Base-by-base conservation (phyloP, 257 asterid species). In the Ehretia macrophylla region DNA sequence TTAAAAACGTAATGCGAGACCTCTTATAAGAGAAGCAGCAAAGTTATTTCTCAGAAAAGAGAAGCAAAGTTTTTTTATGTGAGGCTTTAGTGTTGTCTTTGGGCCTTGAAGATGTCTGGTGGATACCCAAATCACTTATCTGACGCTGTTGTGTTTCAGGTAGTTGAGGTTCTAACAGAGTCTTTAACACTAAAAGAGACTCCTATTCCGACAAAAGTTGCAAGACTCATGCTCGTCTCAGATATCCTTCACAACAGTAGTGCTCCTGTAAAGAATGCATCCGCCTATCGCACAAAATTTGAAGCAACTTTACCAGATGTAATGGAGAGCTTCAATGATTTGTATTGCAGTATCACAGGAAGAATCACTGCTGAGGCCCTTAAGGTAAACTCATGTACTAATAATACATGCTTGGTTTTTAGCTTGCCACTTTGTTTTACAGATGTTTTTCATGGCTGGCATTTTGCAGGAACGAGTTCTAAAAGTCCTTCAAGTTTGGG, bases 231-330 rank as follows among this genome's bases (percentile, higher is more conserved):
- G 99, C 96, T 93, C 60, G 96, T 89, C 57, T 93, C 99, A 19
- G 99, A 93, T 80, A 80, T 93, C 53, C 94, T 93, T 76, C 99
- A 90, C 76, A 90, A 90, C 64, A 90, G 97, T 79, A 90, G 96
- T 60, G 95, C 96, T 67, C 96, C 95, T 56, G 96, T 90, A 58
- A 90, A 87, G 72, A 90, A 90, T 64, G 97, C 97, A 51, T 90
- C 97, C 69, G 97, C 97, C 45, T 90, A 87, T 69, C 95, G 97
- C 60, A 87, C 96, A 57, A 90, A 82, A 80, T 90, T 90, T 22
- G 97, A 90, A 83, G 83, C 94, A 60, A 81, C 89, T 63, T 62
- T 89, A 55, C 94, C 97, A 45, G 97, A 89, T 75, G 76, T 89
- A 64, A 75, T 85, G 78, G 98, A 91, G 81, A 91, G 98, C 77